Percentiles rank a stretch among this genome's conserved stretches.
phyloP scores from a whole-genome alignment of 83 land plant species.

The Diphasiastrum complanatum region DNA sequence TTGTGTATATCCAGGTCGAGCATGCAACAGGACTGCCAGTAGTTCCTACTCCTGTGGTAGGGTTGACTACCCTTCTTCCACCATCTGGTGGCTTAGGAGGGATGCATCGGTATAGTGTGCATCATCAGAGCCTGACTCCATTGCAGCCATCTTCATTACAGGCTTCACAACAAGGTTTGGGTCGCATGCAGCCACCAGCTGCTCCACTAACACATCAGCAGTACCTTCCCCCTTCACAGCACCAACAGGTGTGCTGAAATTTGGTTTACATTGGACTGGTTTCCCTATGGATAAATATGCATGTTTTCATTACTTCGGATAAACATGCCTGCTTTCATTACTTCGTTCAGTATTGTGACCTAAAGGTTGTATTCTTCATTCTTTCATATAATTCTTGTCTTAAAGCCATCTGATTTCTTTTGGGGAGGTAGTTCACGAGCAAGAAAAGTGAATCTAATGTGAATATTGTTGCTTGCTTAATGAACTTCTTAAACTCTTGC shows the following conservation, averaged over 20 bases:
- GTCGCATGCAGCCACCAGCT: constrained; percentile 17
- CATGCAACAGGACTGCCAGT: constrained; percentile 31
- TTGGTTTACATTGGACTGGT: not conserved
- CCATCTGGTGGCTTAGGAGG: constrained; percentile 24
- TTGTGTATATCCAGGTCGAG: constrained; percentile 22
- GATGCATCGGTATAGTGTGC: constrained; percentile 24
- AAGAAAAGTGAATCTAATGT: no score
- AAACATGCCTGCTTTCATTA: not conserved
- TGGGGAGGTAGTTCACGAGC: no score
- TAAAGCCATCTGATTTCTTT: no score
- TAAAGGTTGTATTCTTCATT: no score
- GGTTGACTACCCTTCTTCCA: constrained; percentile 19
- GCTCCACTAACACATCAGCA: constrained; percentile 13
- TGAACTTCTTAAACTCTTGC: not conserved
- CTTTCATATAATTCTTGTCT: no score
- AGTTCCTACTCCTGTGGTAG: constrained; percentile 22
- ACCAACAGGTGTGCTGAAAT: constrained; percentile 23
- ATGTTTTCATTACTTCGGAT: not conserved
- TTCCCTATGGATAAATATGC: constrained; percentile 2
- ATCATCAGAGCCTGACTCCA: constrained; percentile 23
- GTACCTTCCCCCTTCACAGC: constrained; percentile 22
- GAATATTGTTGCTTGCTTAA: not conserved
- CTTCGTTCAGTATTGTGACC: not conserved
- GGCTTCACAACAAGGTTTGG: constrained; percentile 5
- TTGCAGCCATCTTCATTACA: constrained; percentile 11